Evolutionary conservation across 768 basidiomycete genomes (phyloP), one percentile per base, ranked within the genome.

Genomic region (Amyloporia xantha): DNA sequence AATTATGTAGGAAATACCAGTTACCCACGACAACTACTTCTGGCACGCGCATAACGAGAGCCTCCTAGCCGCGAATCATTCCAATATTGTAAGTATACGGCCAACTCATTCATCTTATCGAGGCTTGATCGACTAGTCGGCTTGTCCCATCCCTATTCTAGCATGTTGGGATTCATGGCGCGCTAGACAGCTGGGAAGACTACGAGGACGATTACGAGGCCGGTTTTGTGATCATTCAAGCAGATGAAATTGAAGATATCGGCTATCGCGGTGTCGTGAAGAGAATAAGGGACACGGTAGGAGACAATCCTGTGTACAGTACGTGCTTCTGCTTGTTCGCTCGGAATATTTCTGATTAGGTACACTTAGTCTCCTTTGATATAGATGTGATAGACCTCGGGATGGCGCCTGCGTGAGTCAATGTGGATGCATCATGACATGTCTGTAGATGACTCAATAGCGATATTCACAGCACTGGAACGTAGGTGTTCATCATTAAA

Each of bases 11-110:
- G 58, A 62, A 33, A 41, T 61, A 11, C 61, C 59, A 7, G 81
- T 93, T 54, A 91, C 87, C 50, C 91, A 93, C 52, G 91, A 90
- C 13, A 90, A 86, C 2, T 92, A 91, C 70, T 93, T 93, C 66
- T 92, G 88, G 67, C 86, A 86, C 76, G 91, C 91, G 0, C 82
- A 80, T 51, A 77, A 84, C 55, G 87, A 91, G 59, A 90, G 91
- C 12, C 58, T 64, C 2, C 70, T 91, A 37, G 82, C 93, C 53
- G 73, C 72, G 57, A 85, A 87, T 51, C 85, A 84, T 54, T 76
- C 77, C 47, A 86, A 84, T 65, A 86, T 86, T 80, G 85, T 83
- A 86, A 86, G 85, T 43, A 64, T 61, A 64, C 52, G 62, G 54
- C 50, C 19, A 36, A 4, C 30, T 12, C n/a, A 20, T 12, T 19